Base-by-base conservation (phyloP, 2,329 filamentous ascomycete species). In the Beauveria varroae region DNA sequence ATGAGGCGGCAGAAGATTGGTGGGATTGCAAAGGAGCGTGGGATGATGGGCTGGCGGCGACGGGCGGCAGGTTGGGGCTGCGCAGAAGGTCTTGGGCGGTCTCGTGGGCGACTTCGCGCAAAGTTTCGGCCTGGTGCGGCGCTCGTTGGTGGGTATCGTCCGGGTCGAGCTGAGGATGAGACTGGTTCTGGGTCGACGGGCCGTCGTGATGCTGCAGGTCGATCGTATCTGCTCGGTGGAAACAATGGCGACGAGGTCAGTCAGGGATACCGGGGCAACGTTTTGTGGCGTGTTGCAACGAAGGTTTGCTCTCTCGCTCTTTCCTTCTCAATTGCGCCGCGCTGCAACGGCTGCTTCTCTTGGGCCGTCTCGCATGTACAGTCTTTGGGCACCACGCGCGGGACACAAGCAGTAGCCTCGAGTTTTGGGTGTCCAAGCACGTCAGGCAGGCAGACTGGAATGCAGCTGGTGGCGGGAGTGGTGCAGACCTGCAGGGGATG, bases 121-220 rank as follows among this genome's bases (percentile, higher is more conserved):
- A 80, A 20, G 93, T 88, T 68, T 91, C 86, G 67, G 91, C 89
- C 76, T 98, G 93, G 72, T 97, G 93, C 50, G 91, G 86, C 66
- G 87, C 89, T 69, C 89, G 78, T n/a, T 54, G 53, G 37, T 57
- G 18, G 69, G 68, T 78, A 80, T 63, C 65, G 80, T 76, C 66
- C 79, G 77, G 62, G 75, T 72, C 59, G 64, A 60, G 78, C 78
- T 70, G 84, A 83, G 67, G 63, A 50, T 68, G 68, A 60, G 82
- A 79, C 74, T 96, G 92, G 72, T 93, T 89, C 78, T 96, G 84
- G 44, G 93, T 91, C 51, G 93, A 95, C 40, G 92, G 91, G 63
- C 88, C 81, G 70, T 87, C 80, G 71, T 86, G 89, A 76, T 91
- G 86, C 82, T 98, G 95, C 57, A 98, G 86, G 78, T 98, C 95